phyloP scores from a whole-genome alignment of 1,139 yeast species.

The Komagataea norvegica region DNA sequence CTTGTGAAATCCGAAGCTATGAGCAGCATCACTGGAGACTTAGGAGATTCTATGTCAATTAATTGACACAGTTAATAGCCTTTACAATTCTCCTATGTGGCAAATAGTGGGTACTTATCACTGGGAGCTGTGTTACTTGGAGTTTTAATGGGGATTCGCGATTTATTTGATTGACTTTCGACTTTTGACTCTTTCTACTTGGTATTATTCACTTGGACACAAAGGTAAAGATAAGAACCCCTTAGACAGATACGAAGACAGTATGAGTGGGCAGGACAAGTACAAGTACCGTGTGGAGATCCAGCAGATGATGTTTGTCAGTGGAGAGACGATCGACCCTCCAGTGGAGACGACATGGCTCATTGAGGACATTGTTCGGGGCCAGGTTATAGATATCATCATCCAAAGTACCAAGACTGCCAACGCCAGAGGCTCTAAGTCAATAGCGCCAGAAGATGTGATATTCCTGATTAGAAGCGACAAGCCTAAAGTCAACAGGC shows the following conservation, averaged over 20 bases:
- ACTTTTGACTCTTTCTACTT: no score
- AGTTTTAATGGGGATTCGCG: no score
- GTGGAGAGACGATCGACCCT: constrained; percentile 93
- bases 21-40: no score
- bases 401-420: constrained; percentile 79
- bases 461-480: constrained; percentile 91
- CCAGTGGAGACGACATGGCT: constrained; percentile 86
- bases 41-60: no score
- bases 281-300: constrained; percentile 80
- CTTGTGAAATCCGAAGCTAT: no score
- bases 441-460: constrained; percentile 88
- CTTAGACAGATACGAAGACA: constrained; percentile 1
- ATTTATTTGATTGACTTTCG: no score
- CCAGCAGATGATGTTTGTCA: constrained; percentile 98
- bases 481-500: constrained; percentile 86
- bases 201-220: no score
- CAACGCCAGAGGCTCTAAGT: constrained; percentile 71
- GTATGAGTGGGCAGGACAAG: constrained; percentile 35
- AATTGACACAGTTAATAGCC: no score
- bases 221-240: no score
- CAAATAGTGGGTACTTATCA: no score
- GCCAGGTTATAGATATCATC: constrained; percentile 89
- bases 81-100: no score
- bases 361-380: constrained; percentile 91
- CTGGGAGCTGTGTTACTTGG: no score